Evolutionary conservation across 441 rosid species (phyloP), one percentile per base, ranked within the genome.

Genomic region (Adansonia gregorii): DNA sequence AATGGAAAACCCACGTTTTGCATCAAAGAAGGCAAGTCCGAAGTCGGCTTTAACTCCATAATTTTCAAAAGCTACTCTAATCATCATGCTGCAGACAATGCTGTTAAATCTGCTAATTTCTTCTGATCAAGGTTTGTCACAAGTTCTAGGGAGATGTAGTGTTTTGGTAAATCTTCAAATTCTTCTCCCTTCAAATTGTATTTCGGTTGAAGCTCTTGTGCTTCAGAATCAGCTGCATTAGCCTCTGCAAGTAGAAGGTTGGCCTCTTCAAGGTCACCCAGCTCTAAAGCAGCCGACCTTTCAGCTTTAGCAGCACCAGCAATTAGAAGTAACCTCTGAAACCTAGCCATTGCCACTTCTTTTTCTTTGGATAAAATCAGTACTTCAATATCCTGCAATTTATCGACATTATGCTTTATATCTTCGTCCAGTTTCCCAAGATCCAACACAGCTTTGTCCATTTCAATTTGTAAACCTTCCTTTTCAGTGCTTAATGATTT

Each of bases 141-240:
- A 75, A 93, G 93, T 80, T 91, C 97, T 91, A 91, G 82, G 52
- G 98, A 89, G 78, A 94, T 88, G 79, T 89, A 90, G 66, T 81
- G 83, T 71, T 87, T 86, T 6, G 89, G 89, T 69, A 87, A 70
- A 78, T 86, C 80, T 65, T 79, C 69, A 80, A 88, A 73, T 48
- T 88, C 89, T 83, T 89, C 93, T 78, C 82, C 89, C 76, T 89
- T 84, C 49, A 91, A 80, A 83, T 82, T 76, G 65, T 86, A 85
- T 69, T 80, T 68, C 1, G 89, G 78, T 77, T 87, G 81, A 70
- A 90, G 94, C 78, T 86, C 88, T 76, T 86, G 80, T 52, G 94
- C 97, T 80, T 94, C 97, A 6, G 87, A 82, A 77, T 83, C 86
- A 19, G 97, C 95, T 74, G 91, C 94, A 74, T 92, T 87, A 73